A percentile compares a stretch with the other conserved stretches of the same genome.
Evolutionary conservation across 768 basidiomycete genomes (phyloP).

Genomic region (Collybia sordida): DNA sequence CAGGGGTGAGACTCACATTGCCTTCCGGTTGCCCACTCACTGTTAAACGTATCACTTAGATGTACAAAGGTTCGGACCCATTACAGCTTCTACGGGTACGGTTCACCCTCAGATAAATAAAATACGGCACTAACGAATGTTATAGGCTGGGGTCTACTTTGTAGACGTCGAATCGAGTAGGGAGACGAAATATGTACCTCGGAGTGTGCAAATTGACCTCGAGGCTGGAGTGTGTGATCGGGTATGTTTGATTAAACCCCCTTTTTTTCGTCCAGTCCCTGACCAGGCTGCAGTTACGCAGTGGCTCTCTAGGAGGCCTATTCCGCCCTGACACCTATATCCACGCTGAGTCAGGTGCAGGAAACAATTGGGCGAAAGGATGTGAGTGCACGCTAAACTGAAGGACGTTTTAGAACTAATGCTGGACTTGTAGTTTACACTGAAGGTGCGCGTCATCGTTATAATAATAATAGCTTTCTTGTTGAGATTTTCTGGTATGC

Average conservation of each 20-base stretch:
- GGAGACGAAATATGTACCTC: slow-evolving; percentile 78
- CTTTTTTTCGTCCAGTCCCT: background rate
- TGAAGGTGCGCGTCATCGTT: slow-evolving; percentile 53
- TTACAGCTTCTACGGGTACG: slow-evolving; percentile 72
- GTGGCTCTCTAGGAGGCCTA: slow-evolving; percentile 67
- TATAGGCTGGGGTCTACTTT: slow-evolving; percentile 81
- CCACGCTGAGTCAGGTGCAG: slow-evolving; percentile 61
- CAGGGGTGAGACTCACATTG: slow-evolving; percentile 50
- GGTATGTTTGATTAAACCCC: slow-evolving; percentile 37
- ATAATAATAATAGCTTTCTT: slow-evolving; percentile 3
- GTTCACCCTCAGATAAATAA: background rate
- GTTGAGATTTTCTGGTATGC: background rate
- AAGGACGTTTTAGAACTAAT: slow-evolving; percentile 3
- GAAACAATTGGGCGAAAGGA: slow-evolving; percentile 97
- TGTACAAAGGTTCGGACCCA: slow-evolving; percentile 72
- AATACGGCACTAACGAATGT: background rate
- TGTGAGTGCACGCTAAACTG: slow-evolving; percentile 48
- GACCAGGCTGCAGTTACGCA: slow-evolving; percentile 47
- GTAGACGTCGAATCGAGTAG: slow-evolving; percentile 57
- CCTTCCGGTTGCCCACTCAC: background rate
- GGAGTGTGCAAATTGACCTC: slow-evolving; percentile 88
- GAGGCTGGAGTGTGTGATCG: slow-evolving; percentile 85
- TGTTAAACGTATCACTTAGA: slow-evolving; percentile 30
- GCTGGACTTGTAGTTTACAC: slow-evolving; percentile 64
- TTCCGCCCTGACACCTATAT: slow-evolving; percentile 90